Conservation (phyloP, 352 stramenopile species). For the Globisporangium paddicum region DNA sequence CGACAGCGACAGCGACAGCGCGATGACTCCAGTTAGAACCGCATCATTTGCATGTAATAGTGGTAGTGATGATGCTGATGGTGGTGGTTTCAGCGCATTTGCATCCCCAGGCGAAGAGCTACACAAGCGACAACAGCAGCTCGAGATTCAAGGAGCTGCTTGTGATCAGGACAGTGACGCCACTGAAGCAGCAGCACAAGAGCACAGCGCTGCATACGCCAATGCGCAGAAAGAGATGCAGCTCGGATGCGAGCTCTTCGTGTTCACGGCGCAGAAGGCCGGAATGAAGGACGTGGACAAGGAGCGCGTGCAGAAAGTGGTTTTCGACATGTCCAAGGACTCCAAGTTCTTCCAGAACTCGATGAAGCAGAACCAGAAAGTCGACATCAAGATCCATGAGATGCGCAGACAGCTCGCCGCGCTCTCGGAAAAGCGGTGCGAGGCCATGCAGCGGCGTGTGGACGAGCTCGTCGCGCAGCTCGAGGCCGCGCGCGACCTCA, state of each 20-base stretch:
- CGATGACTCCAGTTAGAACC: background rate
- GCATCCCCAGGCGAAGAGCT: background rate
- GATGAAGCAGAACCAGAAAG: conserved; percentile 83
- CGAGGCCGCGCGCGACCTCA: conserved; percentile 50
- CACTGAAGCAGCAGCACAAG: background rate
- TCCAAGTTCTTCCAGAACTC: conserved; percentile 92
- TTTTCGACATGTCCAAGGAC: conserved; percentile 93
- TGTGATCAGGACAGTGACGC: background rate
- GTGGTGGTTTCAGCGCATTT: background rate
- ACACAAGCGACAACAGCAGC: background rate
- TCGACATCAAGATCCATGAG: conserved; percentile 70
- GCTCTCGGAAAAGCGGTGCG: conserved; percentile 33
- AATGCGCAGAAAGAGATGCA: conserved; percentile 6
- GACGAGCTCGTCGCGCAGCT: conserved; percentile 41
- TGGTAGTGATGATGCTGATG: background rate
- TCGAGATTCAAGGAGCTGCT: background rate
- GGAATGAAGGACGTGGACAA: conserved; percentile 89
- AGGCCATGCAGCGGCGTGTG: conserved; percentile 33
- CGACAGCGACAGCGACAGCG: background rate
- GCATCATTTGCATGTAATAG: background rate
- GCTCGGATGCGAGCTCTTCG: conserved; percentile 50
- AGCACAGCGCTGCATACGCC: background rate
- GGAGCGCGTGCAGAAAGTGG: conserved; percentile 88
- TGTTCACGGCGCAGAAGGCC: conserved; percentile 83
- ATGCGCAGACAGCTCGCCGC: conserved; percentile 66